Evolutionary conservation across 768 basidiomycete genomes (phyloP).

Genomic region (Lanmaoa pseudosensibilis): DNA sequence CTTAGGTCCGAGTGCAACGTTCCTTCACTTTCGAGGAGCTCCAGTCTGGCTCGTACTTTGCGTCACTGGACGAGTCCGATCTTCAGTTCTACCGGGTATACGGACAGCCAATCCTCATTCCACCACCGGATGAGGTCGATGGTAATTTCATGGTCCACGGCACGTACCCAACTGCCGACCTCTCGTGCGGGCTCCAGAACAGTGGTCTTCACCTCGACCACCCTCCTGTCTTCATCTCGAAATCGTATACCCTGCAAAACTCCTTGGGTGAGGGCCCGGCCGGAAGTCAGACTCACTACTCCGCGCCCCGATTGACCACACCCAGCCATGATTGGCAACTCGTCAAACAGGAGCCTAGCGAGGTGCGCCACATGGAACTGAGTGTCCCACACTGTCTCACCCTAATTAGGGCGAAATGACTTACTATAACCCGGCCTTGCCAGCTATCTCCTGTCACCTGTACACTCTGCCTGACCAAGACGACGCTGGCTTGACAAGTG

Average conservation of each 20-base stretch:
- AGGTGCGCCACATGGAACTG: slow-evolving; percentile 19
- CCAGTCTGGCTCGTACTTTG: slow-evolving; percentile 34
- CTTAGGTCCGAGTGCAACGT: slow-evolving; percentile 31
- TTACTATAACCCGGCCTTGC: slow-evolving; percentile 15
- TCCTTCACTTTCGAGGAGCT: slow-evolving; percentile 36
- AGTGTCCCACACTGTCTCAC: slow-evolving; percentile 5
- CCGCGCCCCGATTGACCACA: background rate
- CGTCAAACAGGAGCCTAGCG: slow-evolving; percentile 27
- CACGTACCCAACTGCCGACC: slow-evolving; percentile 2
- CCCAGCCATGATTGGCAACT: slow-evolving; percentile 20
- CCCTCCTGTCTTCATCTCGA: slow-evolving; percentile 14
- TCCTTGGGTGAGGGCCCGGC: slow-evolving; percentile 24
- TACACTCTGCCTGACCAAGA: slow-evolving; percentile 22
- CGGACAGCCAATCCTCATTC: slow-evolving; percentile 35
- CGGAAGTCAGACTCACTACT: background rate
- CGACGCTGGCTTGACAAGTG: background rate
- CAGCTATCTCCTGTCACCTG: slow-evolving; percentile 8
- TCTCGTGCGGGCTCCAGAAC: slow-evolving; percentile 2
- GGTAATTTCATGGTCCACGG: slow-evolving; percentile 17
- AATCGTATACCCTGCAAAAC: slow-evolving; percentile 31
- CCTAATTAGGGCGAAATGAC: slow-evolving; percentile 5
- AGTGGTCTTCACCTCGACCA: slow-evolving; percentile 5
- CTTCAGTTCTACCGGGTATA: slow-evolving; percentile 34
- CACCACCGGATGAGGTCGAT: slow-evolving; percentile 22
- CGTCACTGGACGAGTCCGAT: slow-evolving; percentile 33